Evolutionary conservation across 495 filamentous ascomycete species (phyloP).

Genomic region (Tuber brumale): DNA sequence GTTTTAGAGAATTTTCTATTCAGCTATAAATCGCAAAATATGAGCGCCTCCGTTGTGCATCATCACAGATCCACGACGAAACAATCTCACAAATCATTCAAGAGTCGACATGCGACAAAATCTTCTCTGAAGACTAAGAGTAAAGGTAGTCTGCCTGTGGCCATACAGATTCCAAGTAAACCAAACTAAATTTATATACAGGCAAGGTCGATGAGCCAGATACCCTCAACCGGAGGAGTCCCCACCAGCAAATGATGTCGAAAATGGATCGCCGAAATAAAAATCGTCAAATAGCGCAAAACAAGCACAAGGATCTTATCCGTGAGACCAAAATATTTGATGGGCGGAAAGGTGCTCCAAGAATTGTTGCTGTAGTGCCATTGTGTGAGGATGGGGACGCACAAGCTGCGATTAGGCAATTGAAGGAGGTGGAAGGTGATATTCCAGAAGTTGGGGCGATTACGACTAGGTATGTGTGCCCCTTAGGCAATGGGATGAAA

Average conservation of each 20-base stretch:
- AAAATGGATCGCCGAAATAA: constrained; percentile 92
- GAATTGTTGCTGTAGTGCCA: constrained; percentile 86
- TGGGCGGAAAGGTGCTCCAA: constrained; percentile 76
- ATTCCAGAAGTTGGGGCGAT: constrained; percentile 53
- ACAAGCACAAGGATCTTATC: constrained; percentile 72
- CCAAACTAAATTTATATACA: constrained; percentile 38
- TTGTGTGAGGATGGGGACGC: constrained; percentile 66
- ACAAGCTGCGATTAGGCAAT: constrained; percentile 55
- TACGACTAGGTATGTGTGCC: constrained; percentile 47
- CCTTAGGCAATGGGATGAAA: background rate
- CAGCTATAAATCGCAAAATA: constrained; percentile 8
- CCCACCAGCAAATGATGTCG: constrained; percentile 93
- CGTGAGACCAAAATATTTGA: constrained; percentile 71
- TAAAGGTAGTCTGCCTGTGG: constrained; percentile 57
- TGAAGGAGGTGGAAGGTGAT: constrained; percentile 74
- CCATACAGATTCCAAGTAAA: constrained; percentile 27
- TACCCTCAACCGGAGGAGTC: constrained; percentile 69
- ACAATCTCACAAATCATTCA: constrained; percentile 75
- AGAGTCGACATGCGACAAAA: constrained; percentile 83
- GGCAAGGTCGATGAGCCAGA: constrained; percentile 38
- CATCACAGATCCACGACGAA: constrained; percentile 92
- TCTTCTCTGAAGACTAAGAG: constrained; percentile 68
- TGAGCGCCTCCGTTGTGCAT: constrained; percentile 47
- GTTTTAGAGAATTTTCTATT: constrained; percentile 2
- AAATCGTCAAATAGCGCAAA: constrained; percentile 72